A percentile compares a stretch with the other conserved stretches of the same genome.
Evolutionary conservation across 148 eudicot genomes (phyloP).

Genomic region (Agrostemma githago): DNA sequence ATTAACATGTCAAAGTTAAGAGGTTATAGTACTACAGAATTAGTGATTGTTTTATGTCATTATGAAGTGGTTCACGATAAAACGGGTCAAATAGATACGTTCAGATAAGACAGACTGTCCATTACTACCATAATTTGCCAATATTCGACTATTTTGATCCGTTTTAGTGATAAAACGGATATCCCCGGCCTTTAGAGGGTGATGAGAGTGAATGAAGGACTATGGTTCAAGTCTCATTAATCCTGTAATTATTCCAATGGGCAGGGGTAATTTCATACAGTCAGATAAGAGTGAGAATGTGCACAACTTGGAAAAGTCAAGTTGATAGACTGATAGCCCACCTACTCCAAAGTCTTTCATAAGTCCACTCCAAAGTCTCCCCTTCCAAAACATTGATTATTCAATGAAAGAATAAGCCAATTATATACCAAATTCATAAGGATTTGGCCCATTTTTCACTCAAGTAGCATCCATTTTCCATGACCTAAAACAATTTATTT

Average conservation of each 20-base stretch:
- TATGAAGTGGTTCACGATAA: too few species aligned
- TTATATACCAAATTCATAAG: not conserved
- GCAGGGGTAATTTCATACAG: not conserved
- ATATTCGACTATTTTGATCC: too few species aligned
- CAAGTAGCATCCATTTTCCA: too few species aligned
- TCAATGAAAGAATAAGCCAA: not conserved
- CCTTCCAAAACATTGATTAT: not conserved
- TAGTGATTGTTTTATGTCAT: too few species aligned
- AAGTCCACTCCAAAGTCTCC: conserved; percentile 8
- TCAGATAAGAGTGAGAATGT: not conserved
- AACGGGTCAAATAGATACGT: not conserved
- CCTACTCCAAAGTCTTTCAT: not conserved
- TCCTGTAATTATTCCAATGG: not conserved
- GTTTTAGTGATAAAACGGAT: too few species aligned
- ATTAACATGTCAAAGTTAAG: too few species aligned
- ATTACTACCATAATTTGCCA: too few species aligned
- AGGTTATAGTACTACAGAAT: too few species aligned
- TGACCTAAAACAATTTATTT: too few species aligned
- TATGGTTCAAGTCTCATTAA: not conserved
- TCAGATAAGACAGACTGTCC: too few species aligned
- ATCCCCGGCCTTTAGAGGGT: too few species aligned
- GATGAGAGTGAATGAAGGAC: not conserved
- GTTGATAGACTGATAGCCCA: not conserved
- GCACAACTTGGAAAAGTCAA: not conserved
- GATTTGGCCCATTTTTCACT: not conserved